Conservation (phyloP, 1,284 basidiomycete genomes). For the Ceratobasidium theobromae region DNA sequence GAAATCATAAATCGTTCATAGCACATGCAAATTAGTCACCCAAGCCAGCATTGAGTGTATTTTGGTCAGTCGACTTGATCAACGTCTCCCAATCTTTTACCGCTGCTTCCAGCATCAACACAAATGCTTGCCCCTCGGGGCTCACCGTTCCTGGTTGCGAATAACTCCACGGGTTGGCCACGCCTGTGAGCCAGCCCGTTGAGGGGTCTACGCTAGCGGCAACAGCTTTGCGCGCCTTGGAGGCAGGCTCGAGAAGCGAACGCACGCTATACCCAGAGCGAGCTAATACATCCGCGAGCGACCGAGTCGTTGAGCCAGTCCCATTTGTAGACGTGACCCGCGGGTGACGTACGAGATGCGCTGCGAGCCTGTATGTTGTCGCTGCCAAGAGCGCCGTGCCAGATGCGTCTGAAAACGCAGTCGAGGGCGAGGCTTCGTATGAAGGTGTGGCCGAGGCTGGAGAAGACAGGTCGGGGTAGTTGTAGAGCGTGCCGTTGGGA, state of each 20-base stretch:
- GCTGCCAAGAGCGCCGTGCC: constrained; percentile 34
- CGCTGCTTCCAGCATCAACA: constrained; percentile 36
- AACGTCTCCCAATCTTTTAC: constrained; percentile 33
- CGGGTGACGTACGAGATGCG: constrained; percentile 12
- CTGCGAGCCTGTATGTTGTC: constrained; percentile 34
- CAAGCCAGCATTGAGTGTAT: neutral
- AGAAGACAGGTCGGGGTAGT: constrained; percentile 26
- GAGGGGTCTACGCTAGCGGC: neutral
- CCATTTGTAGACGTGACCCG: neutral
- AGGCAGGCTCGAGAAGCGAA: constrained; percentile 17
- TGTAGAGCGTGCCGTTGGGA: constrained; percentile 24
- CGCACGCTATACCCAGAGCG: constrained; percentile 14
- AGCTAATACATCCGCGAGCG: constrained; percentile 11
- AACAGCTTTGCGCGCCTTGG: neutral
- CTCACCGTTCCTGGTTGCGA: constrained; percentile 30
- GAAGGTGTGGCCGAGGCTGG: constrained; percentile 3
- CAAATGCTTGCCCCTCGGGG: constrained; percentile 37
- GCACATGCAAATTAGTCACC: neutral
- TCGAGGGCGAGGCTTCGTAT: constrained; percentile 12
- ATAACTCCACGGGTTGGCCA: constrained; percentile 36
- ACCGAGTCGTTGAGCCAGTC: neutral
- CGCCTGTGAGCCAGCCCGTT: constrained; percentile 34
- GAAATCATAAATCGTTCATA: neutral
- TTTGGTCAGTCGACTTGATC: constrained; percentile 11
- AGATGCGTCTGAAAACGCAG: constrained; percentile 33